These are phyloP conservation scores for Cucumis hystrix DNA, from an alignment of 306 rosid genomes.

Conservation along the genomic window DNA sequence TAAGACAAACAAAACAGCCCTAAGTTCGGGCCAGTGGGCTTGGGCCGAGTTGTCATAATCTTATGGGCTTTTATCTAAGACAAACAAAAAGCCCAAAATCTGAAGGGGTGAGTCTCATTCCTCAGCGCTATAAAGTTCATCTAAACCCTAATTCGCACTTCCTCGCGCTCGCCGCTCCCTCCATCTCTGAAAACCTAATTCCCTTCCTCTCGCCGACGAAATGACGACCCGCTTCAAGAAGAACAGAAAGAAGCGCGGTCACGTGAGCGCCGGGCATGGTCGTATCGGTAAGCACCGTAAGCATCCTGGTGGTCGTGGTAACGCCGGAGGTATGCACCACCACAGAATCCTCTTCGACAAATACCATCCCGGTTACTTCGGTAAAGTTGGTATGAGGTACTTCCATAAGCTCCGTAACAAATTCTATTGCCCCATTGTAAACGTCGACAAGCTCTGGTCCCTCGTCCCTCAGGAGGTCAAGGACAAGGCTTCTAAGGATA, in stretches of 20 bases:
- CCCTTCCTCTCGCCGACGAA: neutral
- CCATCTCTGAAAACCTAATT: neutral
- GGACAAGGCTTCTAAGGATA: slow-evolving; percentile 44
- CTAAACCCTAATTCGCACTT: slow-evolving; percentile 16
- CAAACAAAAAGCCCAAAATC: neutral
- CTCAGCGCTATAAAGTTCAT: neutral
- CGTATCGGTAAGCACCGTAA: slow-evolving; percentile 67
- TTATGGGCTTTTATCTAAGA: neutral
- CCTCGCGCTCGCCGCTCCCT: slow-evolving; percentile 11
- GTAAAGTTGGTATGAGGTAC: slow-evolving; percentile 69
- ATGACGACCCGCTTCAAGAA: slow-evolving; percentile 74
- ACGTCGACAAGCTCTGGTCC: slow-evolving; percentile 73
- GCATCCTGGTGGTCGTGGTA: slow-evolving; percentile 72
- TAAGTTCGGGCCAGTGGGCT: neutral
- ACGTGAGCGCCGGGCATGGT: slow-evolving; percentile 75
- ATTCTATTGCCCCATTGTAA: slow-evolving; percentile 52
- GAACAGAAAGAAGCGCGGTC: slow-evolving; percentile 79
- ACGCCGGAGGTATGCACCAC: slow-evolving; percentile 84
- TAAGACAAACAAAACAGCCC: too few relatives aligned
- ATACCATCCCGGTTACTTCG: slow-evolving; percentile 72
- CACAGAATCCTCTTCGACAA: slow-evolving; percentile 78
- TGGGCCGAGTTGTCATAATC: neutral
- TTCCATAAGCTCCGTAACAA: slow-evolving; percentile 67
- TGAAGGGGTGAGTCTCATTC: neutral
- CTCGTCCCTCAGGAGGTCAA: slow-evolving; percentile 44